These are phyloP conservation scores for Aspergillus clavatus DNA, from an alignment of 2,329 filamentous ascomycete species.

Conservation along the genomic window DNA sequence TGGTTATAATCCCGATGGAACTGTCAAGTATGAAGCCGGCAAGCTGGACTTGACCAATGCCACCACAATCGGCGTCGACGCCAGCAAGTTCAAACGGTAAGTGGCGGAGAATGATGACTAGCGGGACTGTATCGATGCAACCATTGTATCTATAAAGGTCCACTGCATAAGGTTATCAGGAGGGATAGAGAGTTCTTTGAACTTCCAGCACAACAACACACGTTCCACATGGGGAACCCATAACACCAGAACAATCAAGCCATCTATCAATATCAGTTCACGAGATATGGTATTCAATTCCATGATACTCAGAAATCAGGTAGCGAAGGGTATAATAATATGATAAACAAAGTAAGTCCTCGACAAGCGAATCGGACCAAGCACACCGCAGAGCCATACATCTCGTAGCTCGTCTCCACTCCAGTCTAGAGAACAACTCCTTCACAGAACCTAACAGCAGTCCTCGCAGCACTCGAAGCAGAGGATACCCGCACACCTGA, in stretches of 20 bases:
- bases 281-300: not conserved
- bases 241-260: too few species aligned
- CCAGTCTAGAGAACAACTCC: not conserved
- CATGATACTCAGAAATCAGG: not conserved
- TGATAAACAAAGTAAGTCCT: not conserved
- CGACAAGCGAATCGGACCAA: not conserved
- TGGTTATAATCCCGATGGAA: slow-evolving; percentile 31
- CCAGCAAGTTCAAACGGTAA: slow-evolving; percentile 11
- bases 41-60: slow-evolving; percentile 13
- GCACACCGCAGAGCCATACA: not conserved
- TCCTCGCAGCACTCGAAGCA: slow-evolving; percentile 27
- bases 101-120: too few species aligned
- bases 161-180: too few species aligned
- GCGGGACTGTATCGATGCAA: too few species aligned
- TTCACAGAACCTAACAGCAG: slow-evolving; percentile 17
- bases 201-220: too few species aligned
- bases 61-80: slow-evolving; percentile 9
- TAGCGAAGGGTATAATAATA: not conserved
- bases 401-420: not conserved
- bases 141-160: too few species aligned
- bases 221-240: too few species aligned
- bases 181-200: too few species aligned
- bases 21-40: slow-evolving; percentile 28
- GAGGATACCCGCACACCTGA: slow-evolving; percentile 23
- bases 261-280: too few species aligned